Conservation (phyloP, 306 rosid species). For the Vigna radiata region DNA sequence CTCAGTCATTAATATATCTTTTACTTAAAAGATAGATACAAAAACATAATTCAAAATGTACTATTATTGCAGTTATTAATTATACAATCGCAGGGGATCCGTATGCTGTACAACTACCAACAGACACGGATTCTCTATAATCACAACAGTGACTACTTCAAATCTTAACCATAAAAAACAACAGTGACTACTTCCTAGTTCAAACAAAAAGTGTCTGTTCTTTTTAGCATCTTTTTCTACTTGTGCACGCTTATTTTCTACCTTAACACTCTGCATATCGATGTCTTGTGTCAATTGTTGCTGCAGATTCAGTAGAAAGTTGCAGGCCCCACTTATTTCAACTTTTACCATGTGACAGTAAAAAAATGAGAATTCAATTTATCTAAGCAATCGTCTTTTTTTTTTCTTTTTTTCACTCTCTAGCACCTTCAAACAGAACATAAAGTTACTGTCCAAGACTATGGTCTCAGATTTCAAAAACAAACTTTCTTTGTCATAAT, state of each 20-base stretch:
- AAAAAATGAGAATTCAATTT: too few relatives aligned
- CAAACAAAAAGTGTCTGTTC: not conserved
- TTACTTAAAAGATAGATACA: not conserved
- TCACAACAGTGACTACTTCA: not conserved
- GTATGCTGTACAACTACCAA: not conserved
- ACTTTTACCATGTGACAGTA: too few relatives aligned
- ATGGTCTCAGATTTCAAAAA: not conserved
- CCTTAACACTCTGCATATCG: too few relatives aligned
- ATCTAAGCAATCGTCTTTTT: too few relatives aligned
- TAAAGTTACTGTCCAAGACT: not conserved
- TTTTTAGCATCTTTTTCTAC: not conserved
- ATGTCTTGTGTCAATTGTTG: too few relatives aligned
- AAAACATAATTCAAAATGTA: not conserved
- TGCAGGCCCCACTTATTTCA: too few relatives aligned
- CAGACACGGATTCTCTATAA: not conserved
- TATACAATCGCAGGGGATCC: too few relatives aligned
- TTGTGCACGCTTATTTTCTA: not conserved
- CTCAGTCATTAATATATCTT: not conserved
- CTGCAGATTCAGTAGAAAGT: too few relatives aligned
- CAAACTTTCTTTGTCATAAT: too few relatives aligned
- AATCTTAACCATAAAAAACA: not conserved
- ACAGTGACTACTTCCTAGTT: not conserved
- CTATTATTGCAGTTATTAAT: too few relatives aligned
- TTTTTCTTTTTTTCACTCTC: too few relatives aligned
- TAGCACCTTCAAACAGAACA: not conserved